Evolutionary conservation across 352 stramenopile genomes (phyloP), one percentile per base, ranked within the genome.

Genomic region (Elongisporangium prolatum): DNA sequence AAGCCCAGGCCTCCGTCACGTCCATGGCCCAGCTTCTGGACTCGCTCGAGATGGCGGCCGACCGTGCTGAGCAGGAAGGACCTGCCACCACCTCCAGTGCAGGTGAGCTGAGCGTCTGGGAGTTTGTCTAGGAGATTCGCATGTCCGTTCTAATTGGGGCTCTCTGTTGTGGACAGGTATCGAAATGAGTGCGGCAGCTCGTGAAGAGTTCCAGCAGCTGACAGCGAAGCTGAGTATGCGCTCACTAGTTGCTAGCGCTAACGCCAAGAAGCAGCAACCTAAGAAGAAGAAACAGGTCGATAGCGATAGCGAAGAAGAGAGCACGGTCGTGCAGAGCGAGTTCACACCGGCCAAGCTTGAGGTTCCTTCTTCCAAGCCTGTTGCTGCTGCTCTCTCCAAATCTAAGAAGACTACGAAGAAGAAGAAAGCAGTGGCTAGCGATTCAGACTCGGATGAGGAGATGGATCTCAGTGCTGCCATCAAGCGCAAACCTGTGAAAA

Each of bases 1-100:
- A 90, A 54, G 75, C 70, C 5, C 64, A 66, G 21, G 72, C 77
- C 37, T 71, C 87, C 52, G 71, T 84, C 13, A 82, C 78, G 18
- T 89, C 80, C 22, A 91, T 91, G 80, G 77, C 80, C 9, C 61
- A 90, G 62, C 61, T 94, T 24, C 61, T 94, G 17, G 76, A 75
- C 50, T 89, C 83, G 54, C 71, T 94, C 6, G 84, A 92, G 62
- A 72, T 72, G 50, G 77, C 84, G 16, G 80, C 82, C 0, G 74
- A 72, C 25, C 60, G 59, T 14, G 21, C 50, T 4, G 69, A 77
- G 8, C 4, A 56, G 16, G 55, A 71, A 21, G 52, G 67, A 38
- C 44, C 61, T 28, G 50, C 49, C 13, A 24, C 51, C 21, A 14
- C 34, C n/a, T n/a, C n/a, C 53, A 14, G 52, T 50, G 54, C 17